A percentile compares a stretch with the other conserved stretches of the same genome.
phyloP scores from a whole-genome alignment of 1,284 basidiomycete genomes.

The Stygiomarasmius scandens region DNA sequence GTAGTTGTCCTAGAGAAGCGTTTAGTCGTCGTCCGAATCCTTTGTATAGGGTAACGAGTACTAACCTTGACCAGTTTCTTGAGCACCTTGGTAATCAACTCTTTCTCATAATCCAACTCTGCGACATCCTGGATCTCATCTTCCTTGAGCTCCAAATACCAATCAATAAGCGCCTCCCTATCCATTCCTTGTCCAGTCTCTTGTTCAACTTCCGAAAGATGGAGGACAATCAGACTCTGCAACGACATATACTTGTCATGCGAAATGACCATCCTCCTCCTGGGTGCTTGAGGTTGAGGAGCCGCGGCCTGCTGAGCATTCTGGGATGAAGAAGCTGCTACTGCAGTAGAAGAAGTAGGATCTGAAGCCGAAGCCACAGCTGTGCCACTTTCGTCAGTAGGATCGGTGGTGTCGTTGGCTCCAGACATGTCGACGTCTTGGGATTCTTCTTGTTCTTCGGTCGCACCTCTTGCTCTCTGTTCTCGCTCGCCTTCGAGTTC shows the following conservation, averaged over 20 bases:
- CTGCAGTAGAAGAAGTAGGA: conserved; percentile 1
- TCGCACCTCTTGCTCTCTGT: conserved; percentile 32
- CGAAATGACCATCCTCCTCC: conserved; percentile 87
- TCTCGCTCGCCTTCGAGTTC: conserved; percentile 66
- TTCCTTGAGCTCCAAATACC: conserved; percentile 94
- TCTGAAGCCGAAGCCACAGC: conserved; percentile 29
- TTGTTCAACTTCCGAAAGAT: conserved; percentile 80
- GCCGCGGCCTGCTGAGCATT: conserved; percentile 23
- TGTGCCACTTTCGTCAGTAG: conserved; percentile 55
- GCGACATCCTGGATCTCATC: conserved; percentile 78
- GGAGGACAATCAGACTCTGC: conserved; percentile 86
- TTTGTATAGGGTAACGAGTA: conserved; percentile 2
- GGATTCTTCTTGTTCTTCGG: conserved; percentile 46
- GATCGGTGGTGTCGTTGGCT: conserved; percentile 58
- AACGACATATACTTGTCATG: conserved; percentile 94
- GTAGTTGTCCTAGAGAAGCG: conserved; percentile 71
- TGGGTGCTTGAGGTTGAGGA: conserved; percentile 46
- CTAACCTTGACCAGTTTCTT: conserved; percentile 88
- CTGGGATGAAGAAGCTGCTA: conserved; percentile 11
- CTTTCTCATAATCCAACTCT: conserved; percentile 90
- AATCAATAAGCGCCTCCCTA: conserved; percentile 90
- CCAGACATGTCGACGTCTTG: conserved; percentile 69
- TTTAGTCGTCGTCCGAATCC: conserved; percentile 5
- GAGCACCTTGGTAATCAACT: conserved; percentile 88
- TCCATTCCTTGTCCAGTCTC: conserved; percentile 80